Percentiles rank a stretch among this genome's conserved stretches.
phyloP scores from a whole-genome alignment of 768 basidiomycete species.

The Nevesoporus exiguus region DNA sequence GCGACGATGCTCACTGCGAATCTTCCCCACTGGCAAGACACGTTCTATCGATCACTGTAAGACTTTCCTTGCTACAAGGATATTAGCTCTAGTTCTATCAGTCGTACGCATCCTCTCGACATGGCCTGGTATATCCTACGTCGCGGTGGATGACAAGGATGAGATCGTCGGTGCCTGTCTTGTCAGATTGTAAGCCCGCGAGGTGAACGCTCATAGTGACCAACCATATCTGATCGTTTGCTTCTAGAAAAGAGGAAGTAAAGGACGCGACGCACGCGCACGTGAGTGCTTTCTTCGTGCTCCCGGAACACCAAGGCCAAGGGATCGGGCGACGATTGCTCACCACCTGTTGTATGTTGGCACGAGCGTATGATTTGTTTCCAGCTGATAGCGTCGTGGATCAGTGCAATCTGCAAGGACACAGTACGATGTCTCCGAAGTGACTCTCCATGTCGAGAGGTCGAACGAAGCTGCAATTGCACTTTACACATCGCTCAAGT shows the following conservation, averaged over 20 bases:
- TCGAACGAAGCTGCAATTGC: conserved; percentile 11
- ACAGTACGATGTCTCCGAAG: conserved; percentile 1
- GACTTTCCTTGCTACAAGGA: background rate
- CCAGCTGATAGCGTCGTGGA: background rate
- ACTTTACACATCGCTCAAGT: conserved; percentile 6
- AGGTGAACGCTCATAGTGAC: no score
- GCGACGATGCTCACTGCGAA: background rate
- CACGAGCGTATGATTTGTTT: background rate
- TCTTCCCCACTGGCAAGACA: background rate
- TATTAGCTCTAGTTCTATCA: background rate
- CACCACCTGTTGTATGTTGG: conserved; percentile 3
- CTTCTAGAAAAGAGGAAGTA: conserved; percentile 7
- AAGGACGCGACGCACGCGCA: conserved; percentile 5
- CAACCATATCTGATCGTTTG: background rate
- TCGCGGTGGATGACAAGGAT: background rate
- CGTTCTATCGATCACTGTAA: background rate
- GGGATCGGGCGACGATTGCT: conserved; percentile 3
- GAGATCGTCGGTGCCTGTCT: conserved; percentile 8
- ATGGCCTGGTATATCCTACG: conserved; percentile 1
- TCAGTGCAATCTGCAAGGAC: conserved; percentile 1
- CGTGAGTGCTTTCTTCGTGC: conserved; percentile 5
- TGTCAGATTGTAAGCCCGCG: conserved; percentile 6
- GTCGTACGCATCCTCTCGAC: background rate
- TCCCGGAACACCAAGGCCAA: conserved; percentile 7
- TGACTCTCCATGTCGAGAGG: conserved; percentile 5